These are phyloP conservation scores for Chaetomiaceae sp. DNA, from an alignment of 2,329 filamentous ascomycete species.

Conservation along the genomic window DNA sequence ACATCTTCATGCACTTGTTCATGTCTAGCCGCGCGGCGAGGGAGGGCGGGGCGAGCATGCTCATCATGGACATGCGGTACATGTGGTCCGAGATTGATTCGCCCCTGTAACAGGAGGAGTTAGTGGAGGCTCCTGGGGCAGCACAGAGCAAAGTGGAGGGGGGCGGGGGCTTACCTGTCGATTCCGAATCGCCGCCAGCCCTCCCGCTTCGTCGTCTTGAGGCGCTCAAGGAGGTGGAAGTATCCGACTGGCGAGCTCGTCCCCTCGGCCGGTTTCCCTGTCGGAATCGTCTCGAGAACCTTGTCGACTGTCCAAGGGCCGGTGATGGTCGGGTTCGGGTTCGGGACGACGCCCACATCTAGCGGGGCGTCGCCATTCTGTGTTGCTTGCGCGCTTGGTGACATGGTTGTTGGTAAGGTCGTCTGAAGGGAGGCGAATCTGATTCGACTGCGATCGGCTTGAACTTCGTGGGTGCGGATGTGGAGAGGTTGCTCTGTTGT, in stretches of 20 bases:
- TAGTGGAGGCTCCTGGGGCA: not conserved
- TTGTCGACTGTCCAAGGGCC: conserved; percentile 54
- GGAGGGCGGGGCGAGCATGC: conserved; percentile 78
- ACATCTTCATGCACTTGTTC: conserved; percentile 86
- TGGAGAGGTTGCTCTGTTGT: not conserved
- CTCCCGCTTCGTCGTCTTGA: conserved; percentile 95
- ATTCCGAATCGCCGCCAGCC: conserved; percentile 92
- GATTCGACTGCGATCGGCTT: not conserved
- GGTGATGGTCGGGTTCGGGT: conserved; percentile 38
- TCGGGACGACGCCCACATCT: conserved; percentile 29
- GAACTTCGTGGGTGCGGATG: not conserved
- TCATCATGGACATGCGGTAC: conserved; percentile 98
- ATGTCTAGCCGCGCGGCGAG: conserved; percentile 71
- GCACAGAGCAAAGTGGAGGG: not conserved
- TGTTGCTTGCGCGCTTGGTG: conserved; percentile 7
- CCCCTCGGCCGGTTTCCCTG: conserved; percentile 53
- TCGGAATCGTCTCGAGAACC: conserved; percentile 61
- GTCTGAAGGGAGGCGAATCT: too few relatives aligned
- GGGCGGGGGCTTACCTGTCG: conserved; percentile 38
- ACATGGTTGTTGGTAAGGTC: conserved; percentile 5
- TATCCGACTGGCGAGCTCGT: conserved; percentile 77
- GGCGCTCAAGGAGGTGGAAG: conserved; percentile 87
- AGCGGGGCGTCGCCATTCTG: not conserved
- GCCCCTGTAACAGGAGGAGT: conserved; percentile 46
- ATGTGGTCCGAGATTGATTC: conserved; percentile 98